Conservation (phyloP, 2,329 filamentous ascomycete genomes). For the Leptodontidium sp. region DNA sequence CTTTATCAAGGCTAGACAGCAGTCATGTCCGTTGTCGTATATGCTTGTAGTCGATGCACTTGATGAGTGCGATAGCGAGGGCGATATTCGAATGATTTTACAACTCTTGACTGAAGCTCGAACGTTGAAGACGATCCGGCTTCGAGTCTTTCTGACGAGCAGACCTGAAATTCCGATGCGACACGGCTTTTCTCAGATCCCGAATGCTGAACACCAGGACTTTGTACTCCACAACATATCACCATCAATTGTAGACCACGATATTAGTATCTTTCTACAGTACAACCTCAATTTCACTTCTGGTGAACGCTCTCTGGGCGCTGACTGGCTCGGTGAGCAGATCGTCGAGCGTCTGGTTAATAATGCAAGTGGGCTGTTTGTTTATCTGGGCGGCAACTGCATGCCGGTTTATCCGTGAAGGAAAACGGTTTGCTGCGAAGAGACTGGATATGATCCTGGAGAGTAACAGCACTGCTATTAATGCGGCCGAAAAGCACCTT, state of each 20-base stretch:
- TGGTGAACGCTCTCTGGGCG: conserved; percentile 11
- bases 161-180: conserved; percentile 11
- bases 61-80: not conserved
- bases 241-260: conserved; percentile 39
- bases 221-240: conserved; percentile 41
- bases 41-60: conserved; percentile 14
- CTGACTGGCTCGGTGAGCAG: conserved; percentile 25
- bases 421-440: too few species aligned
- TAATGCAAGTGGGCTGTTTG: not conserved
- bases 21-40: too few species aligned
- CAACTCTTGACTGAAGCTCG: conserved; percentile 5
- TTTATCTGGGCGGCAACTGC: conserved; percentile 17
- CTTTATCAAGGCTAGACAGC: not conserved
- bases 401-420: conserved; percentile 32
- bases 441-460: too few species aligned
- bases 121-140: not conserved
- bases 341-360: conserved; percentile 32
- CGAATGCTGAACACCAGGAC: not conserved
- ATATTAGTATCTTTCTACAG: conserved; percentile 42
- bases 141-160: conserved; percentile 11
- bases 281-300: conserved; percentile 24
- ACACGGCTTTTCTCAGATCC: not conserved
- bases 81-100: not conserved
- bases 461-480: too few species aligned
- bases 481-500: conserved; percentile 30